Base-by-base conservation (phyloP, 2,329 filamentous ascomycete genomes). In the Xylaria hypoxylon region DNA sequence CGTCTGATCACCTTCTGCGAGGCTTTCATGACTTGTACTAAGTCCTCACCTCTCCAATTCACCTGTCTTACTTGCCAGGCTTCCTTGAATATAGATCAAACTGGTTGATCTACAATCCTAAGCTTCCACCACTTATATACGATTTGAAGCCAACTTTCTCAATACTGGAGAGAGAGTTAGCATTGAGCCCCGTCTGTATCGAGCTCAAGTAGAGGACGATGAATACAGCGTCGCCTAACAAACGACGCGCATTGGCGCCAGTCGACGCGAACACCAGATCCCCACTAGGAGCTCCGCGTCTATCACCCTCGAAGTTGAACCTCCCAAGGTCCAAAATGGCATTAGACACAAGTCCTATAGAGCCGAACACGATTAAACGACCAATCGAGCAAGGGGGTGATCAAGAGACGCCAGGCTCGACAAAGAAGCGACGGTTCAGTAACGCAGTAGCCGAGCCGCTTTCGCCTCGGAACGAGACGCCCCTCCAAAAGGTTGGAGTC, bases 231-330 rank as follows among this genome's bases (percentile, higher is more conserved):
- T 73, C 73, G n/a, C 74, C 76, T 5, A 71, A 42, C 64, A 77
- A 76, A 60, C 69, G 76, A 71, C 75, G 75, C 70, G 76, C 68
- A 42, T 65, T 78, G 33, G 76, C 62, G 51, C 61, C 72, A 6
- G 52, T 78, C 17, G 74, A 77, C 58, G 68, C 58, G 45, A 78
- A 78, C 53, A 68, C 72, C 5, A 71, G 72, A 67, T 74, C 69
- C 7, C 64, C 75, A 15, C 44, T 69, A 8, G 22, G 64, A 6
- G 19, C 31, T 15, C 28, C 65, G 61, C 69, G 68, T 59, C 47
- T 45, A 38, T 63, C 53, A 13, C 62, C 64, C 24, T 72, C 69
- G 17, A 74, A 74, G 56, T 47, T 59, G 19, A 63, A 68, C 40
- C 28, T 56, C 31, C 24, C 59, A 3, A 71, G 71, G 52, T 13